phyloP scores from a whole-genome alignment of 2,329 filamentous ascomycete genomes.

The Stagonosporopsis chrysanthemi region DNA sequence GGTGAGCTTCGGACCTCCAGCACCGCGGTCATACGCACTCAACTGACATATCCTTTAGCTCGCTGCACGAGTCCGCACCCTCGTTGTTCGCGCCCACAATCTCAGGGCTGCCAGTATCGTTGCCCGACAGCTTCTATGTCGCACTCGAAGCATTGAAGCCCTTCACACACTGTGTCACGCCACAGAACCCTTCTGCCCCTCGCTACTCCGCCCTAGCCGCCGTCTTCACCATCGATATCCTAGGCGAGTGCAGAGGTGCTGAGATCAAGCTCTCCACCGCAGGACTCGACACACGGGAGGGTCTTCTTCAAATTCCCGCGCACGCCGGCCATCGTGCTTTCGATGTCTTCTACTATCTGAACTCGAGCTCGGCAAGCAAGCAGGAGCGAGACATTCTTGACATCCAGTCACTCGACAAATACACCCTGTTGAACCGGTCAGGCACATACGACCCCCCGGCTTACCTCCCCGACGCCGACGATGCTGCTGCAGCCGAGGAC shows the following conservation, averaged over 20 bases:
- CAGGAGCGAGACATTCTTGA: constrained; percentile 89
- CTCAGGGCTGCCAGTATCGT: constrained; percentile 77
- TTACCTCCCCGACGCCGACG: constrained; percentile 91
- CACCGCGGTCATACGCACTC: neutral
- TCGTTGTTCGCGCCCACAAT: constrained; percentile 85
- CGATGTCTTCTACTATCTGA: constrained; percentile 96
- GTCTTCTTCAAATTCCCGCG: constrained; percentile 79
- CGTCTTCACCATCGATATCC: constrained; percentile 80
- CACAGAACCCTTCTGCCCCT: constrained; percentile 84
- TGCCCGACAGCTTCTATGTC: constrained; percentile 78
- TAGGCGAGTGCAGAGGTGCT: constrained; percentile 79
- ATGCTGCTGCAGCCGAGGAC: constrained; percentile 91
- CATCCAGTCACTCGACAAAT: constrained; percentile 77
- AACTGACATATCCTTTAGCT: constrained; percentile 61
- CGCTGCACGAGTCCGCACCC: constrained; percentile 86
- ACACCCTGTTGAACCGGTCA: constrained; percentile 80
- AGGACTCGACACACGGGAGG: constrained; percentile 83
- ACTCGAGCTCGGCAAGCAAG: constrained; percentile 88
- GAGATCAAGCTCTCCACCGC: constrained; percentile 81
- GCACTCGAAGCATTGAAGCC: constrained; percentile 83
- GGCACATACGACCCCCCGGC: constrained; percentile 85
- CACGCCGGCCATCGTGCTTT: constrained; percentile 89
- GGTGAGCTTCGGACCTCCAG: constrained; percentile 62
- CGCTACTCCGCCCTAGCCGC: constrained; percentile 82
- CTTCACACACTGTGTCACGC: constrained; percentile 86